Evolutionary conservation across 2,329 filamentous ascomycete species (phyloP).

Genomic region (Hypoxylon sp.): DNA sequence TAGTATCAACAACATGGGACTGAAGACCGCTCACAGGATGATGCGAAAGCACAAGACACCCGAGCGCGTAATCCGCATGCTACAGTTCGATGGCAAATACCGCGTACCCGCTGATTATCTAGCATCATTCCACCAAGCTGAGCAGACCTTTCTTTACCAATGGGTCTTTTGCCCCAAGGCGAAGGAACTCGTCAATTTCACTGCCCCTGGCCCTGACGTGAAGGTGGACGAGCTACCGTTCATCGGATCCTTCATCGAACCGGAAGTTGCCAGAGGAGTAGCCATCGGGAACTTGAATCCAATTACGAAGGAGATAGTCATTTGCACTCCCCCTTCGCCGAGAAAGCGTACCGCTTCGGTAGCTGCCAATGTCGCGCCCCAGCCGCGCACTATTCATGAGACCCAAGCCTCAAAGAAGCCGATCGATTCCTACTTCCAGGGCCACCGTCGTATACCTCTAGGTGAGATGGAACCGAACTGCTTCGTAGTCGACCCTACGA

Average conservation of each 20-base stretch:
- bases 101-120: conserved; percentile 83
- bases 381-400: conserved; percentile 37
- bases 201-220: conserved; percentile 67
- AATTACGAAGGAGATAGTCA: conserved; percentile 77
- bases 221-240: conserved; percentile 77
- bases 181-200: conserved; percentile 77
- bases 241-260: conserved; percentile 77
- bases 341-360: conserved; percentile 49
- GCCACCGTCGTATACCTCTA: conserved; percentile 60
- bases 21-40: conserved; percentile 93
- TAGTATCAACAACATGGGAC: conserved; percentile 81
- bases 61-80: conserved; percentile 80
- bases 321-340: conserved; percentile 52
- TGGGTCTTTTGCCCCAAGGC: conserved; percentile 87
- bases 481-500: conserved; percentile 60
- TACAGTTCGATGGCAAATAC: conserved; percentile 89
- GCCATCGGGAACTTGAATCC: conserved; percentile 86
- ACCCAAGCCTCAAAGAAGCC: conserved; percentile 53
- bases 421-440: conserved; percentile 63
- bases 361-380: conserved; percentile 26
- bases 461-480: conserved; percentile 71
- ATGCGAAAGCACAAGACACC: conserved; percentile 89
- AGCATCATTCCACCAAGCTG: conserved; percentile 82
- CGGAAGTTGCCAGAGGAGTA: conserved; percentile 74
- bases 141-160: conserved; percentile 92